Percentiles rank a stretch among this genome's conserved stretches.
phyloP scores from a whole-genome alignment of 2,329 filamentous ascomycete genomes.

The Xylariaceae sp. region DNA sequence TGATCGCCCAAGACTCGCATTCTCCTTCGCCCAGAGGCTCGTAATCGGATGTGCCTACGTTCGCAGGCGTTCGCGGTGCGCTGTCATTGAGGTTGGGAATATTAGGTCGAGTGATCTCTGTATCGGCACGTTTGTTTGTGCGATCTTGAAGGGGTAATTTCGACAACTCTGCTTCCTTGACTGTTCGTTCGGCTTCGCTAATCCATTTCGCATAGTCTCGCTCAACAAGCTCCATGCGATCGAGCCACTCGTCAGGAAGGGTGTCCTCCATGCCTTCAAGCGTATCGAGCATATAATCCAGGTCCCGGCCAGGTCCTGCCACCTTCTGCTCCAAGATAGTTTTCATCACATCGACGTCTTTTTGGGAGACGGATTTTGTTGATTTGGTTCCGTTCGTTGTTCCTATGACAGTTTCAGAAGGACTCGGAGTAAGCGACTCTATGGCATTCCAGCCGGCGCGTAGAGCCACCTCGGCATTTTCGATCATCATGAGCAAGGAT shows the following conservation, averaged over 20 bases:
- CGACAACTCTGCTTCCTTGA: conserved; percentile 61
- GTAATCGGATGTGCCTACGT: conserved; percentile 11
- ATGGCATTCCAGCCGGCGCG: conserved; percentile 62
- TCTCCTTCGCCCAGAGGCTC: conserved; percentile 11
- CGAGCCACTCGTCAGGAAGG: conserved; percentile 81
- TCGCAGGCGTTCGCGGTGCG: conserved; percentile 19
- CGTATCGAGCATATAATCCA: conserved; percentile 82
- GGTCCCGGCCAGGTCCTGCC: conserved; percentile 59
- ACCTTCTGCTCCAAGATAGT: conserved; percentile 63
- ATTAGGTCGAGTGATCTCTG: conserved; percentile 26
- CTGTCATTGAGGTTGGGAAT: conserved; percentile 28
- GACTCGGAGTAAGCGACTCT: conserved; percentile 26
- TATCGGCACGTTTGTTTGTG: conserved; percentile 4
- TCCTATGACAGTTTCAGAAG: conserved; percentile 8
- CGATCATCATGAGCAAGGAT: conserved; percentile 58
- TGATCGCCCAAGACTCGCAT: conserved; percentile 11
- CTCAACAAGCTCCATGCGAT: conserved; percentile 77
- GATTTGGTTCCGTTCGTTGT: conserved; percentile 3
- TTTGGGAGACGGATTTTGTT: conserved; percentile 35
- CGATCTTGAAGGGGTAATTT: conserved; percentile 11
- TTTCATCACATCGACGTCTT: conserved; percentile 55
- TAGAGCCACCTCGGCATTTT: conserved; percentile 61
- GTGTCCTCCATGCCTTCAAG: conserved; percentile 81
- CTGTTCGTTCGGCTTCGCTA: conserved; percentile 66
- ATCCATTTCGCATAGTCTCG: conserved; percentile 75